These are phyloP conservation scores for Alternaria arborescens DNA, from an alignment of 2,329 filamentous ascomycete genomes.

Conservation along the genomic window DNA sequence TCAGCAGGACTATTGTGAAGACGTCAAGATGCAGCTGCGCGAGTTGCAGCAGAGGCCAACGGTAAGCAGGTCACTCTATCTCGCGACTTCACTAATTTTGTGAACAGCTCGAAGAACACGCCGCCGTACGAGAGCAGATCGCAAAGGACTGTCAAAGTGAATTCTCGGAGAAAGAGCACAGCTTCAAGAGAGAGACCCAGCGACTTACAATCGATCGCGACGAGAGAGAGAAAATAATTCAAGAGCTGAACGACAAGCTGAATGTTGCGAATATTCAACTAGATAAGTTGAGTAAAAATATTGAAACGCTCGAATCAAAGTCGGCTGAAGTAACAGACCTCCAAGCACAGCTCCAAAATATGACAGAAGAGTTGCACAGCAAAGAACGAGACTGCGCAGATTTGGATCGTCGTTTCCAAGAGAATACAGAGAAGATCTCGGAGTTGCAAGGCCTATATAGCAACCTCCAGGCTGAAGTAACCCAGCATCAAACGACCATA, in stretches of 20 bases:
- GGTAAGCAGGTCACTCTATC: not conserved
- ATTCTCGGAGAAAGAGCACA: constrained; percentile 22
- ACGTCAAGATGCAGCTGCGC: constrained; percentile 5
- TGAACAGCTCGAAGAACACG: constrained; percentile 4
- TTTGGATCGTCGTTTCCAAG: constrained; percentile 7
- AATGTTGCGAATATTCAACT: constrained; percentile 13
- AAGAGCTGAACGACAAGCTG: constrained; percentile 14
- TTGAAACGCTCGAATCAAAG: not conserved
- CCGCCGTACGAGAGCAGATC: constrained; percentile 8
- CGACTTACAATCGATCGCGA: constrained; percentile 21
- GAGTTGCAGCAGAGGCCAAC: not conserved
- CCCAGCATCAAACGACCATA: constrained; percentile 17
- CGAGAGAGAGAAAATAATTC: constrained; percentile 19
- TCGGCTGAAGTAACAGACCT: constrained; percentile 19
- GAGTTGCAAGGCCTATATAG: constrained; percentile 16
- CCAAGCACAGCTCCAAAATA: constrained; percentile 18
- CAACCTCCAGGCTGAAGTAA: constrained; percentile 17
- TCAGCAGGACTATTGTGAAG: not conserved
- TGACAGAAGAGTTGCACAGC: constrained; percentile 7
- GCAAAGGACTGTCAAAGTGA: constrained; percentile 14
- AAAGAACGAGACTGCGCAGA: constrained; percentile 11
- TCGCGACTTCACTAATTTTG: not conserved
- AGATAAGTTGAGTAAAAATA: constrained; percentile 14
- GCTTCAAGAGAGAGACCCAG: constrained; percentile 25
- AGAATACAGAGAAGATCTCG: constrained; percentile 4